Percentiles rank a stretch among this genome's conserved stretches.
Conservation (phyloP, 2,329 filamentous ascomycete genomes). For the Microcyclospora tardicrescens region DNA sequence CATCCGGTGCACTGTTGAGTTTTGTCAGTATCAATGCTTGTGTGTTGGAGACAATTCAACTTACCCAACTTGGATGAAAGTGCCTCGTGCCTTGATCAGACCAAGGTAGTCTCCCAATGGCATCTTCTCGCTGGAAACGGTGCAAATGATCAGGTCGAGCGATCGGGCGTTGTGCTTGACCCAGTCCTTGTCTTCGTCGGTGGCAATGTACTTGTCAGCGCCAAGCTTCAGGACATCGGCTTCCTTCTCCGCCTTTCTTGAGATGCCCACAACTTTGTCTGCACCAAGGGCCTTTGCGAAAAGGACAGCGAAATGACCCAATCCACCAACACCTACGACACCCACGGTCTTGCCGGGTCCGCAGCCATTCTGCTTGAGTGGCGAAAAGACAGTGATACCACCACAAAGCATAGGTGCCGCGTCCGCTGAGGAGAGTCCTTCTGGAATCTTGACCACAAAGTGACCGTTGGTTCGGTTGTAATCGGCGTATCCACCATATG, state of each 20-base stretch:
- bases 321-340: slow-evolving; percentile 52
- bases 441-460: slow-evolving; percentile 66
- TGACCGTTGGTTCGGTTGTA: slow-evolving; percentile 66
- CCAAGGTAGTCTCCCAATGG: slow-evolving; percentile 15
- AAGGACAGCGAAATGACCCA: slow-evolving; percentile 38
- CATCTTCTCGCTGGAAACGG: slow-evolving; percentile 34
- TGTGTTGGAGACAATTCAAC: too few species aligned
- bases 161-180: slow-evolving; percentile 42
- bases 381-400: slow-evolving; percentile 63
- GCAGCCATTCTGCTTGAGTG: slow-evolving; percentile 60
- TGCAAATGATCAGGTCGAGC: slow-evolving; percentile 68
- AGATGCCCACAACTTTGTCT: slow-evolving; percentile 46
- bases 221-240: slow-evolving; percentile 47
- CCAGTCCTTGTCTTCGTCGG: slow-evolving; percentile 43
- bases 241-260: slow-evolving; percentile 46
- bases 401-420: slow-evolving; percentile 44
- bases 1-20: not conserved
- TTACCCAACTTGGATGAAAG: not conserved
- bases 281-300: slow-evolving; percentile 43
- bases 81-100: slow-evolving; percentile 16
- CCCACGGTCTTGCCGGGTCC: slow-evolving; percentile 69
- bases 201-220: slow-evolving; percentile 48
- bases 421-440: slow-evolving; percentile 45
- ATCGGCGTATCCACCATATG: slow-evolving; percentile 53
- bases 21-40: too few species aligned